Conservation (phyloP, 805 yeast species). For the Candida jianshihensis region DNA sequence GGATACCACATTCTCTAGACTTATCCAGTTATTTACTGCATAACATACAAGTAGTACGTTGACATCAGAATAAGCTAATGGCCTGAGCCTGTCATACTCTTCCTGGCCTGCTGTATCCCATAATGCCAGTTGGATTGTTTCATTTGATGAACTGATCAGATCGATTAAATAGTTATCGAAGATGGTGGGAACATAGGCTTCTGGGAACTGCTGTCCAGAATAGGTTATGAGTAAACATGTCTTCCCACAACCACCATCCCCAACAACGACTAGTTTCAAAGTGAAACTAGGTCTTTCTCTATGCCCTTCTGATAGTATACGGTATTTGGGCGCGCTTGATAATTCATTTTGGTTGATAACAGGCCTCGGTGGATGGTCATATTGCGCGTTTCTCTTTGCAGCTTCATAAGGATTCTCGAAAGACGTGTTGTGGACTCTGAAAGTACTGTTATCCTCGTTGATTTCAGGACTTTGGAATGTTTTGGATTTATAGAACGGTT, state of each 20-base stretch:
- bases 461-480: no score
- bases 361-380: neutral
- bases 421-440: constrained; percentile 15
- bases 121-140: constrained; percentile 58
- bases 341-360: constrained; percentile 1
- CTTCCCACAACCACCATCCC: constrained; percentile 91
- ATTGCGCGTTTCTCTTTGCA: constrained; percentile 15
- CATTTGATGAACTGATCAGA: constrained; percentile 40
- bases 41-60: constrained; percentile 73
- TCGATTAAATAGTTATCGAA: constrained; percentile 71
- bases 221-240: constrained; percentile 66
- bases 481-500: no score
- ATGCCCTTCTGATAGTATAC: constrained; percentile 17
- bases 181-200: constrained; percentile 71
- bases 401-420: constrained; percentile 26
- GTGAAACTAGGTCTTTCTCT: constrained; percentile 30
- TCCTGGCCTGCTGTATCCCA: constrained; percentile 95
- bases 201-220: constrained; percentile 65
- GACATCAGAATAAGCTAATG: constrained; percentile 73
- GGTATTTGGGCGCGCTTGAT: constrained; percentile 19
- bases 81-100: constrained; percentile 75
- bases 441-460: constrained; percentile 13
- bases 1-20: constrained; percentile 68
- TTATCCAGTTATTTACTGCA: constrained; percentile 52
- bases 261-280: constrained; percentile 72